Evolutionary conservation across 345 rosid species (phyloP).

Genomic region (Lenwebbia sp.): DNA sequence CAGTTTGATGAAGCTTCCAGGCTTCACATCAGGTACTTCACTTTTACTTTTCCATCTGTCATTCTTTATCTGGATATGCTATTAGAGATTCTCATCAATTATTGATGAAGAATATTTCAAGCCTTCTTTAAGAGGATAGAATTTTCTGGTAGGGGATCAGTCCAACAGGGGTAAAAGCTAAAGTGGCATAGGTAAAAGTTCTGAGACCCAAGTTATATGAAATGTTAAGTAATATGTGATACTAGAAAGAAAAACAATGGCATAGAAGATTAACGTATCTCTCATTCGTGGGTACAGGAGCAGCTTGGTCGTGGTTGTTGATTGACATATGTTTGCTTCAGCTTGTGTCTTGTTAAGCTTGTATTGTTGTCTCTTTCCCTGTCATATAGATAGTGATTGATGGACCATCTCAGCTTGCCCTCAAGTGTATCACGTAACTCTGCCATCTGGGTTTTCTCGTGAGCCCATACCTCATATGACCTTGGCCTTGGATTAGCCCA

Average conservation of each 20-base stretch:
- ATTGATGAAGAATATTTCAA: background rate
- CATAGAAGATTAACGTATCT: background rate
- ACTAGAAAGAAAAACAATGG: background rate
- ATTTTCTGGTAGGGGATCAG: background rate
- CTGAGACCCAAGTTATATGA: background rate
- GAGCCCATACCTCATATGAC: background rate
- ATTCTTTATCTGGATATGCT: background rate
- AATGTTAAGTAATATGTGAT: background rate
- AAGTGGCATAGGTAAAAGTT: background rate
- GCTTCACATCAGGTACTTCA: constrained; percentile 58
- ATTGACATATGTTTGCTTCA: background rate
- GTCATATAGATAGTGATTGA: background rate
- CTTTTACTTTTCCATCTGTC: background rate
- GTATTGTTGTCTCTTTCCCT: background rate
- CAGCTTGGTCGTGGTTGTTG: background rate
- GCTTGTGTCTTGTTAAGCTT: background rate
- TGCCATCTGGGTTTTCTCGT: background rate
- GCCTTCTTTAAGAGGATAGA: background rate
- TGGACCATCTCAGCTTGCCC: background rate
- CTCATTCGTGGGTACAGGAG: background rate
- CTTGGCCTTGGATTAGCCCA: background rate
- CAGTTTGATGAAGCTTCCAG: constrained; percentile 66
- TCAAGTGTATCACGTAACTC: background rate
- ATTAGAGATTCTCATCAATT: background rate
- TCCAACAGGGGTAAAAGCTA: background rate